Base-by-base conservation (phyloP, 805 yeast species). In the Cyberlindnera amylophila region DNA sequence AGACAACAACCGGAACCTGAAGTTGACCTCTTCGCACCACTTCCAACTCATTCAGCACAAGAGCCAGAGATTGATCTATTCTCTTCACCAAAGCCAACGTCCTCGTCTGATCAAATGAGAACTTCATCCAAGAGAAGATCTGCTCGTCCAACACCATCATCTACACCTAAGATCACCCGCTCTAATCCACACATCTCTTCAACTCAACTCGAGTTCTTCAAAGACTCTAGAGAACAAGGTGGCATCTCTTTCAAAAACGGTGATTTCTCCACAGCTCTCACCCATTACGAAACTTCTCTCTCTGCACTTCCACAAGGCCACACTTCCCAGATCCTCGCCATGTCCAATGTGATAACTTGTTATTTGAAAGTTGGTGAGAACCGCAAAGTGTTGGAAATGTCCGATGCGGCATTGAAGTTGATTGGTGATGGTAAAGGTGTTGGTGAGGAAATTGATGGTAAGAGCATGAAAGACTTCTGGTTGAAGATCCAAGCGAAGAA, bases 301-400 rank as follows among this genome's bases (percentile, higher is more conserved):
- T 64, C 69, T 23, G 59, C 77, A 3, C 65, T 89, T 2, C 95
- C 96, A 0, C 51, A 57, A 1, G 66, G 67, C 9, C 96, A 91
- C 60, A 72, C 81, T 24, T 69, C 81, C 30, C 71, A 82, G 14
- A 73, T 90, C 3, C 68, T 90, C 16, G 75, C 87, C 2, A 71
- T 71, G 38, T 85, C 97, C 0, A 93, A 93, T 60, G 69, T 91
- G 23, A 81, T 93, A 0, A 71, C 82, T 0, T 77, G 86, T 5
- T 70, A 69, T 29, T 66, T 79, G 28, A 88, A 85, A 56, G 61
- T 78, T 1, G 97, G 97, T 2, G 80, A 86, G 50, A 72, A 84
- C 41, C 76, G 38, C 28, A 51, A 55, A 39, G 52, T 63, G 49
- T 30, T 69, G 4, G 52, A 55, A 4, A 47, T 60, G 31, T 56